Evolutionary conservation across 805 yeast genomes (phyloP).

Genomic region (Saccharomyces kudriavzevii): DNA sequence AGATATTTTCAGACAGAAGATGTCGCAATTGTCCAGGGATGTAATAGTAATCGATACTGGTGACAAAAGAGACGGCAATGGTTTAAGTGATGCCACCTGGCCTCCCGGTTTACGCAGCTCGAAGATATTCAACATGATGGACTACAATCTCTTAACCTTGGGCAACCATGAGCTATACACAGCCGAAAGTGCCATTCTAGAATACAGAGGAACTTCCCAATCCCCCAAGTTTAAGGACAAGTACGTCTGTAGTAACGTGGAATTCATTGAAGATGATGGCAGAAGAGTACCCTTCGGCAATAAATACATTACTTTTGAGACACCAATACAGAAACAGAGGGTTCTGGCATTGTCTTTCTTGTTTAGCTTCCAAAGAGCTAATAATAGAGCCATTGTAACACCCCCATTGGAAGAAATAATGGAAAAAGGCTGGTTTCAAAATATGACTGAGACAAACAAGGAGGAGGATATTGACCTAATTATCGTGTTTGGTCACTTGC

Average conservation of each 20-base stretch:
- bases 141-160: conserved; percentile 71
- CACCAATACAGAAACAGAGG: conserved; percentile 43
- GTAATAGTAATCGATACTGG: conserved; percentile 78
- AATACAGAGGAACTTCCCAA: conserved; percentile 51
- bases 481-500: conserved; percentile 73
- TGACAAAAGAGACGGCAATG: conserved; percentile 92
- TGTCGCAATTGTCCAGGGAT: conserved; percentile 40
- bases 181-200: conserved; percentile 55
- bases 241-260: conserved; percentile 69
- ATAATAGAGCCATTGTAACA: conserved; percentile 54
- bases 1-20: conserved; percentile 36
- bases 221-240: conserved; percentile 45
- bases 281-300: conserved; percentile 58
- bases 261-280: conserved; percentile 38
- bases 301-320: conserved; percentile 54
- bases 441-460: conserved; percentile 30
- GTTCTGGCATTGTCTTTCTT: conserved; percentile 70
- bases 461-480: conserved; percentile 51
- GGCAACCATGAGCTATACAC: conserved; percentile 89
- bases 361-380: conserved; percentile 59
- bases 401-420: conserved; percentile 46
- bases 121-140: conserved; percentile 51
- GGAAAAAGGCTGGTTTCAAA: conserved; percentile 55
- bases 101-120: conserved; percentile 65
- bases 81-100: conserved; percentile 67